Conservation (phyloP, 495 filamentous ascomycete species). For the Zalerion maritima region DNA sequence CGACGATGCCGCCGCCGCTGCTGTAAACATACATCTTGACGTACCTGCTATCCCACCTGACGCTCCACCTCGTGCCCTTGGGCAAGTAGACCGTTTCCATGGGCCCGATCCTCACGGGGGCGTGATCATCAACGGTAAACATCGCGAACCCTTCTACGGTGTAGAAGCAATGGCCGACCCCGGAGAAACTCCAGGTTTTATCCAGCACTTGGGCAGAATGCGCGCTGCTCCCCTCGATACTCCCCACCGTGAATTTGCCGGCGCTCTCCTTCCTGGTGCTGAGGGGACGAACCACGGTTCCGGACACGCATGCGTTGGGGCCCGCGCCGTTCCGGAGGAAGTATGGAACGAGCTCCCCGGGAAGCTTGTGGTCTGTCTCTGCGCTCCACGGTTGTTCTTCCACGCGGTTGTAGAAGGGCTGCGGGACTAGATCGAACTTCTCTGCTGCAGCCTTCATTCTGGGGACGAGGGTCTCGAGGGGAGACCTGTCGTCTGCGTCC, state of each 20-base stretch:
- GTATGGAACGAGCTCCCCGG: conserved; percentile 22
- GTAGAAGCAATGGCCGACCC: conserved; percentile 27
- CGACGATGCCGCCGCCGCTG: conserved; percentile 23
- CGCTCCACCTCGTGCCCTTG: conserved; percentile 23
- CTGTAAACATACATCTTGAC: conserved; percentile 28
- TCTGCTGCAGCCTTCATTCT: conserved; percentile 36
- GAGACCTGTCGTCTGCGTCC: conserved; percentile 27
- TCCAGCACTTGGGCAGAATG: conserved; percentile 18
- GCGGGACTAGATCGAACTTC: conserved; percentile 33
- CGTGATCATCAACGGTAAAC: conserved; percentile 18
- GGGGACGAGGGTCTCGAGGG: conserved; percentile 23
- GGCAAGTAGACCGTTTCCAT: conserved; percentile 29
- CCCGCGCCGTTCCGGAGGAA: conserved; percentile 29
- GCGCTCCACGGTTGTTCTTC: conserved; percentile 28
- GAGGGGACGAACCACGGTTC: conserved; percentile 29
- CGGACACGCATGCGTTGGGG: conserved; percentile 27
- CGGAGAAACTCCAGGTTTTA: conserved; percentile 21
- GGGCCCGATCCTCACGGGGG: conserved; percentile 14
- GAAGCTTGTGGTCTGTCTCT: conserved; percentile 24
- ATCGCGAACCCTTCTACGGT: conserved; percentile 25
- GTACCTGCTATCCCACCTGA: conserved; percentile 25
- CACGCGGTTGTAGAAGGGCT: conserved; percentile 25
- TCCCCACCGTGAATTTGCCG: conserved; percentile 31
- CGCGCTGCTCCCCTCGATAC: conserved; percentile 25
- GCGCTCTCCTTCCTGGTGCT: conserved; percentile 28